phyloP scores from a whole-genome alignment of 2,329 filamentous ascomycete species.

The Lachnellula hyalina region DNA sequence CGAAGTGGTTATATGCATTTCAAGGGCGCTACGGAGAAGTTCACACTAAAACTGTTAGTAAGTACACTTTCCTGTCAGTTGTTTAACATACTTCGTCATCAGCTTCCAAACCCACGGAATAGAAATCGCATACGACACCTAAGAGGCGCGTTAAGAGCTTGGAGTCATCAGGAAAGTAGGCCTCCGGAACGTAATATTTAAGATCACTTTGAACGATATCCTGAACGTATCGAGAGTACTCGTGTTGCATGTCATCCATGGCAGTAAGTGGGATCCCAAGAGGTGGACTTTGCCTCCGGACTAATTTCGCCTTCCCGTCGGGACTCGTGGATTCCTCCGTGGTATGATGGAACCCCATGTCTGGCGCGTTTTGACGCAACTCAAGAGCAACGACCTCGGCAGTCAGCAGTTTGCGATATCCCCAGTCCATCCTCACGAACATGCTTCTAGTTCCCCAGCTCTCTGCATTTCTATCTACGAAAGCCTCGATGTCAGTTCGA shows the following conservation, averaged over 20 bases:
- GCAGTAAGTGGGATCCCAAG: conserved; percentile 25
- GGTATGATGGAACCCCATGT: conserved; percentile 23
- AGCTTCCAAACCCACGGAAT: conserved; percentile 15
- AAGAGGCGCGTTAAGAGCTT: conserved; percentile 24
- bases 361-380: conserved; percentile 17
- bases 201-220: conserved; percentile 24
- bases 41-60: conserved; percentile 21
- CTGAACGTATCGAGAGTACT: conserved; percentile 24
- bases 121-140: conserved; percentile 19
- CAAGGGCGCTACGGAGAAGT: conserved; percentile 26
- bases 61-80: neutral
- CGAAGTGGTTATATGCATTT: conserved; percentile 27
- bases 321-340: conserved; percentile 11
- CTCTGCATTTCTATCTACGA: conserved; percentile 23
- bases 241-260: conserved; percentile 27
- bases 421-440: conserved; percentile 24
- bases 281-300: conserved; percentile 25
- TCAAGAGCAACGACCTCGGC: conserved; percentile 25
- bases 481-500: conserved; percentile 24
- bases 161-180: conserved; percentile 25
- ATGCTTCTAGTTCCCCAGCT: conserved; percentile 25
- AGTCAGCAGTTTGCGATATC: conserved; percentile 20
- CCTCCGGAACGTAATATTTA: conserved; percentile 17
- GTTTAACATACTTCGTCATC: conserved; percentile 22
- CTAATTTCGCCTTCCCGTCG: conserved; percentile 10